Base-by-base conservation (phyloP, 192 early-diverging fungal species). In the Backusella sp. region DNA sequence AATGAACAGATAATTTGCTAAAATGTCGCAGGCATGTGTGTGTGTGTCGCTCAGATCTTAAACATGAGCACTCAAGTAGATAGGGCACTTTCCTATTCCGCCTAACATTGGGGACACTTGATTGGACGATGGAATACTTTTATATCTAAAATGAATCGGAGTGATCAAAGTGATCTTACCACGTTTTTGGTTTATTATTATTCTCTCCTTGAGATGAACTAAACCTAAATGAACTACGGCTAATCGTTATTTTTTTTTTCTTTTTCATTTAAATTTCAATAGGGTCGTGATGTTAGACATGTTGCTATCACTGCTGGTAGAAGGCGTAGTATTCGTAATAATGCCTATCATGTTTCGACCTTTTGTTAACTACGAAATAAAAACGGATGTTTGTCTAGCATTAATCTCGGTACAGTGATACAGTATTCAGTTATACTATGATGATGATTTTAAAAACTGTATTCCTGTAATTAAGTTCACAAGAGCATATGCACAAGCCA, bases 121-220 rank as follows among this genome's bases (percentile, higher is more conserved):
- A 56, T 56, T 56, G 53, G 53, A 21, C 21, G 9, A 56, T n/a
- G 8, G 9, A 56, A 2, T 56, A 11, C 5, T 23, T 23, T 53
- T 9, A 21, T 21, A 56, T 56, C 53, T 21, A 56, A 56, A 56
- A 23, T 56, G 19, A 21, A 56, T 56, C 53, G 53, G 53, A 56
- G 53, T 56, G 53, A 21, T n/a, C 53, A 9, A 21, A 21, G 8
- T 23, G 53, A 56, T 56, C 21, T 56, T 11, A 21, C 53, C 53
- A 56, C 53, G 53, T 56, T 56, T 56, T 56, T 56, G 19, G 53
- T 56, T 56, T 56, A 56, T 56, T 56, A 56, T 56, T 56, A 56
- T 56, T 21, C n/a, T 56, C 53, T 56, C 53, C 53, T 56, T 19
- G n/a, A 56, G 8, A 32, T 21, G 53, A 56, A 21, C 53, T 56